phyloP scores from a whole-genome alignment of 192 early-diverging fungal genomes.

The Coemansia pectinata region DNA sequence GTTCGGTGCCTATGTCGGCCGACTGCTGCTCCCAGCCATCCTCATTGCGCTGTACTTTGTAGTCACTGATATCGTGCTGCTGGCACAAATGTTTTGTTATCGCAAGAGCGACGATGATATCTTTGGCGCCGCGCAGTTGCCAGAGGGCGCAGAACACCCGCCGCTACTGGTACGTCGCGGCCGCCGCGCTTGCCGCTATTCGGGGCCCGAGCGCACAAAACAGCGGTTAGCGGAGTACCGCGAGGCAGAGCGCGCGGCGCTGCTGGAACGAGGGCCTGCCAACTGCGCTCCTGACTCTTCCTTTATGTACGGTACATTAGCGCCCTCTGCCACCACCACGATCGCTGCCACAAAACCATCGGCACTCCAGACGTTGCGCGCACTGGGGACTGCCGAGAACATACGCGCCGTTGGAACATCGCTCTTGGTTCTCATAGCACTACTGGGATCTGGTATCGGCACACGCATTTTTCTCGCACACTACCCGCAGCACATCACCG shows the following conservation, averaged over 20 bases:
- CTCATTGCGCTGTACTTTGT: slow-evolving; percentile 74
- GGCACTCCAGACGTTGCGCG: slow-evolving; percentile 15
- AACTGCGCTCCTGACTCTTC: neutral
- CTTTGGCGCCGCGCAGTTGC: slow-evolving; percentile 40
- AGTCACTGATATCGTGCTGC: slow-evolving; percentile 65
- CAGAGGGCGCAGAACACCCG: slow-evolving; percentile 44
- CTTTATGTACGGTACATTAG: slow-evolving; percentile 16
- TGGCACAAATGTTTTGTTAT: slow-evolving; percentile 70
- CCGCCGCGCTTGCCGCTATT: slow-evolving; percentile 34
- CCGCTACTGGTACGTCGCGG: slow-evolving; percentile 46
- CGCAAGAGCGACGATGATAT: slow-evolving; percentile 48
- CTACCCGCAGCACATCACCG: slow-evolving; percentile 43
- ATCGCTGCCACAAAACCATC: slow-evolving; percentile 5
- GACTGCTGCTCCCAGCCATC: slow-evolving; percentile 58
- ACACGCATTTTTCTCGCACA: slow-evolving; percentile 28
- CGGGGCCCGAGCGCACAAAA: slow-evolving; percentile 19
- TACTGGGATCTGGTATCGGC: slow-evolving; percentile 22
- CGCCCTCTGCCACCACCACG: neutral
- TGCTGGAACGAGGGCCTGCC: slow-evolving; percentile 29
- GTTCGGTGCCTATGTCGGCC: slow-evolving; percentile 49
- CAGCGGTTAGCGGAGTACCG: slow-evolving; percentile 40
- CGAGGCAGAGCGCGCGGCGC: slow-evolving; percentile 39
- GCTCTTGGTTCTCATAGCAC: slow-evolving; percentile 13
- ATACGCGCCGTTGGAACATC: slow-evolving; percentile 29
- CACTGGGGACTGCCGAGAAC: slow-evolving; percentile 16